phyloP scores from a whole-genome alignment of 495 filamentous ascomycete species.

The Schizothecium vesticola region DNA sequence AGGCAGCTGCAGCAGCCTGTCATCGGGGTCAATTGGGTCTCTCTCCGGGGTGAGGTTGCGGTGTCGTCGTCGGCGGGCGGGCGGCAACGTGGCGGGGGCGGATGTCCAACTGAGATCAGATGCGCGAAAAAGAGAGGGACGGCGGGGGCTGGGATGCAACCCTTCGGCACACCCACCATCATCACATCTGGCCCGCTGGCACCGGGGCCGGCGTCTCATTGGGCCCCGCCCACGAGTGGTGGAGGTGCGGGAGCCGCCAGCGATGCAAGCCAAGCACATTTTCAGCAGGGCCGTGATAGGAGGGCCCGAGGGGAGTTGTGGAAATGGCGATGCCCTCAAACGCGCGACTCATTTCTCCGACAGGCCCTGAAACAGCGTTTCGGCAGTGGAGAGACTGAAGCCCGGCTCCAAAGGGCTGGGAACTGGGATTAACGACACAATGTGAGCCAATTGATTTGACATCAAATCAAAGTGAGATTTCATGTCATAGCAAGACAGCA shows the following conservation, averaged over 20 bases:
- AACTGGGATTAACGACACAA: not conserved
- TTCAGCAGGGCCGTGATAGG: constrained; percentile 5
- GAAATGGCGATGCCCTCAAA: not conserved
- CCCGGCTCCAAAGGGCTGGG: not conserved
- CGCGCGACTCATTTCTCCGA: not conserved
- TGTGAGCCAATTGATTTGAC: not conserved
- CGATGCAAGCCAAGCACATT: constrained; percentile 9
- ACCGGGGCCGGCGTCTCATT: not conserved
- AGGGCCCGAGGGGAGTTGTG: not conserved
- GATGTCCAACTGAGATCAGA: constrained; percentile 3
- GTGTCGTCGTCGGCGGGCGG: not conserved
- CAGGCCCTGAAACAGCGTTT: not conserved
- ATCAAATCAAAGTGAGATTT: not conserved
- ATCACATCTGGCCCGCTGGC: not conserved
- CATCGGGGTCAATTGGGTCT: not conserved
- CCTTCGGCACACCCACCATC: not conserved
- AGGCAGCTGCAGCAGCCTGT: not conserved
- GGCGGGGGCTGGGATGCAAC: not conserved
- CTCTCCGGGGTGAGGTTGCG: not conserved
- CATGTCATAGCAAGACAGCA: not conserved
- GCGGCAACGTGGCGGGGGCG: not conserved
- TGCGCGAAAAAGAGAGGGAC: constrained; percentile 4
- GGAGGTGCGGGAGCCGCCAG: not conserved
- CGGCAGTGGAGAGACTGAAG: not conserved
- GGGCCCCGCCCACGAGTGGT: not conserved